Base-by-base conservation (phyloP, 345 rosid species). In the Aquilaria yunnanensis region DNA sequence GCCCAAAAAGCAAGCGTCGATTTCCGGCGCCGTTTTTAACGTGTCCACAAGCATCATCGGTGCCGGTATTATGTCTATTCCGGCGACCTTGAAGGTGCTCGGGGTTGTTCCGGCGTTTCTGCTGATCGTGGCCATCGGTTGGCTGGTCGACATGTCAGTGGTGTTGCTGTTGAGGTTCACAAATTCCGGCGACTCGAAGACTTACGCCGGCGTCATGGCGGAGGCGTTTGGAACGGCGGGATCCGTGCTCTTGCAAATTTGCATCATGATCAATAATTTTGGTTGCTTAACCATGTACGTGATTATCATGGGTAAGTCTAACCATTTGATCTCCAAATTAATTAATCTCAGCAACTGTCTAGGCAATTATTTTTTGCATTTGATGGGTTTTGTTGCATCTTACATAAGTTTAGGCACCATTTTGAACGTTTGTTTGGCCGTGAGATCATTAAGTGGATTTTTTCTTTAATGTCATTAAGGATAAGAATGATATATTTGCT, bases 31-130 rank as follows among this genome's bases (percentile, higher is more conserved):
- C 0, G 87, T 93, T 68, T 93, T 93, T 73, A 93, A 90, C 54
- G 89, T 93, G 46, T 81, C 98, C 1, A 93, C 97, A 0, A 90
- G 82, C 73, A 82, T 86, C 12, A 74, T 93, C 43, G 97, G 98
- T 9, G 96, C 97, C 3, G 97, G 97, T 5, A 93, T 90, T 32
- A 93, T 93, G 98, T 84, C 98, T 3, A 81, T 90, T 52, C 96
- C 98, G 1, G 97, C 92, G 10, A 85, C 98, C 2, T 56, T 85
- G 2, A 75, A 75, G 67, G 73, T 68, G 14, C 32, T 75, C 3
- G 74, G 76, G 9, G 54, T 75, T 5, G 11, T 71, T 65, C 73
- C 67, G 9, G 76, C 56, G 10, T 51, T 75, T 46, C 43, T 52
- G 2, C 5, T 65, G 8, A 61, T 75, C 14, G 7, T 71, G 16